A percentile compares a stretch with the other conserved stretches of the same genome.
phyloP scores from a whole-genome alignment of 768 basidiomycete genomes.

The Tricholoma sp. region DNA sequence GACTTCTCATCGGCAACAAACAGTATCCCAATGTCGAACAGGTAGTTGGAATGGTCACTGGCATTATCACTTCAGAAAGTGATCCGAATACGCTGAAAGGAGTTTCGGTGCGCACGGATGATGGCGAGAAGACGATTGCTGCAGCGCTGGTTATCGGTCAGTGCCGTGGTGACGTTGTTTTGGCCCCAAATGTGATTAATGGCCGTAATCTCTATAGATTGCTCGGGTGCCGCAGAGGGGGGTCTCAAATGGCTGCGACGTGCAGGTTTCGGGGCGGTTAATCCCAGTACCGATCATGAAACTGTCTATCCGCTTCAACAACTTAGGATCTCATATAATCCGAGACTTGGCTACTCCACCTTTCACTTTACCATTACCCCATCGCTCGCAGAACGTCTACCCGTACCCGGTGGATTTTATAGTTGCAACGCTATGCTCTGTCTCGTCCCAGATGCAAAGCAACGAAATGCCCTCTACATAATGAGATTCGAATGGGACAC shows the following conservation, averaged over 20 bases:
- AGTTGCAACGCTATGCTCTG: not conserved
- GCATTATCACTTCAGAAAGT: constrained; percentile 11
- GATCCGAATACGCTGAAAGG: constrained; percentile 9
- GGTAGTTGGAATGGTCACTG: constrained; percentile 23
- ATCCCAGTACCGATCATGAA: not conserved
- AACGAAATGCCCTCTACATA: not conserved
- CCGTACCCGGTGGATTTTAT: not conserved
- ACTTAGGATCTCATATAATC: not conserved
- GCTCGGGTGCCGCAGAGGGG: constrained; percentile 22
- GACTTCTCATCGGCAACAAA: constrained; percentile 16
- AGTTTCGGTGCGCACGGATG: constrained; percentile 7
- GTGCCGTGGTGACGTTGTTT: too few species aligned
- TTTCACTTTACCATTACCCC: not conserved
- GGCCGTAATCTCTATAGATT: constrained; percentile 15
- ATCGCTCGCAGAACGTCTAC: not conserved
- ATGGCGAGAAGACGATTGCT: not conserved
- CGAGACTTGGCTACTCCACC: not conserved
- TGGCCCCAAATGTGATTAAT: too few species aligned
- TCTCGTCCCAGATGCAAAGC: not conserved
- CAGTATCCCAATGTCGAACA: constrained; percentile 18
- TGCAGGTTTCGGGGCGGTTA: constrained; percentile 13
- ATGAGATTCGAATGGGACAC: not conserved
- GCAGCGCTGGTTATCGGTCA: not conserved
- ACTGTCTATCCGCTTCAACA: not conserved
- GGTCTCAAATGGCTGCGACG: constrained; percentile 21